Conservation (phyloP, 768 basidiomycete genomes). For the Guyanaporus albipodus region DNA sequence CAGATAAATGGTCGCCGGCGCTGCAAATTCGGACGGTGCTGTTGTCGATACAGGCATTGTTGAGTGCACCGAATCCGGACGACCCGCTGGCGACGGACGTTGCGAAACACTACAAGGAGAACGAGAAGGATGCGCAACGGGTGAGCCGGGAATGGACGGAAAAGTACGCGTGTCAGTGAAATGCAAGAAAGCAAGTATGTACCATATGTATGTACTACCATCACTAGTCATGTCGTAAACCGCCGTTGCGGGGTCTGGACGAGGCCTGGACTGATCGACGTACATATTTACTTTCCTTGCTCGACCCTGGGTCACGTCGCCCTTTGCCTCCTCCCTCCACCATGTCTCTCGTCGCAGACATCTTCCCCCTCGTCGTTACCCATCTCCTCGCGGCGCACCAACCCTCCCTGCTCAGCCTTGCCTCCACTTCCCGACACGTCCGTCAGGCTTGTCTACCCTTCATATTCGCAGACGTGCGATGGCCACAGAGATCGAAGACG, state of each 20-base stretch:
- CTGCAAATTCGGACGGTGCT: constrained; percentile 98
- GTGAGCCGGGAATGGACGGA: constrained; percentile 96
- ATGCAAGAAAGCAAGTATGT: background rate
- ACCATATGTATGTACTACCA: too few relatives aligned
- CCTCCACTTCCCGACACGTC: constrained; percentile 22
- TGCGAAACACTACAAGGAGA: constrained; percentile 98
- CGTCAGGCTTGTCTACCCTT: constrained; percentile 30
- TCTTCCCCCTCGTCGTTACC: constrained; percentile 31
- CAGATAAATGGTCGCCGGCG: constrained; percentile 99
- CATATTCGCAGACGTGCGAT: constrained; percentile 31
- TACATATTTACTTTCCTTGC: constrained; percentile 14
- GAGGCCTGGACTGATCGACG: constrained; percentile 19
- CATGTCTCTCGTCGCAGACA: constrained; percentile 35
- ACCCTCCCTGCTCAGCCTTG: constrained; percentile 23
- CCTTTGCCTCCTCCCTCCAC: constrained; percentile 5
- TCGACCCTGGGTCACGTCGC: constrained; percentile 3
- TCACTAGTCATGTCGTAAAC: too few relatives aligned
- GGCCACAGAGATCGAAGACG: constrained; percentile 30
- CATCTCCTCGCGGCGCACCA: constrained; percentile 15
- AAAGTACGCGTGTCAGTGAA: constrained; percentile 59
- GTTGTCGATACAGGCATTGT: constrained; percentile 93
- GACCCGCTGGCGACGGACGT: constrained; percentile 93
- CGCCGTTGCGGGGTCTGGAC: constrained; percentile 19
- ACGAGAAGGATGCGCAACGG: constrained; percentile 88
- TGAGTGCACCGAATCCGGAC: constrained; percentile 95